A percentile compares a stretch with the other conserved stretches of the same genome.
phyloP scores from a whole-genome alignment of 208 protist species.

The Crithidia acanthocephali region DNA sequence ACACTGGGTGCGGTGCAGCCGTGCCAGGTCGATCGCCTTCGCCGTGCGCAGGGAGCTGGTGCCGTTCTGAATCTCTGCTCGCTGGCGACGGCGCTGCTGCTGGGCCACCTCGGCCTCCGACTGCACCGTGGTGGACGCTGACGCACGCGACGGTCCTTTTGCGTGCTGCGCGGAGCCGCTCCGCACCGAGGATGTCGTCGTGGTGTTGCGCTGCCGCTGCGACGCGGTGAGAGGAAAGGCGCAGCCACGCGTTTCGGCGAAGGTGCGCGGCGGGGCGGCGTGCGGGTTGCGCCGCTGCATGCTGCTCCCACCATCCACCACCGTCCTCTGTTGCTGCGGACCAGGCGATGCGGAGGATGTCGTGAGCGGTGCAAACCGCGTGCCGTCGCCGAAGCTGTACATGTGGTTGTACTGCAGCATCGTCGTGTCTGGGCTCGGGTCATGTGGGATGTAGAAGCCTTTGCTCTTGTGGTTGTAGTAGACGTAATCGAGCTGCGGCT shows the following conservation, averaged over 20 bases:
- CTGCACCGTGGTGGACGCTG: background rate
- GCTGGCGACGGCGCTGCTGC: slow-evolving; percentile 21
- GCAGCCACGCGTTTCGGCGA: slow-evolving; percentile 29
- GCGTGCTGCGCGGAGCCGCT: background rate
- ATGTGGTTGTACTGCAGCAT: slow-evolving; percentile 87
- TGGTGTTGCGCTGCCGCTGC: slow-evolving; percentile 11
- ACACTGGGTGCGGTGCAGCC: slow-evolving; percentile 61
- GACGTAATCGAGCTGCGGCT: slow-evolving; percentile 53
- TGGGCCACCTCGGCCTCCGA: slow-evolving; percentile 2
- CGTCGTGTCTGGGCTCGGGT: slow-evolving; percentile 44
- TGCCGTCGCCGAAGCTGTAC: slow-evolving; percentile 83
- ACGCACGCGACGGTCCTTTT: too few relatives aligned
- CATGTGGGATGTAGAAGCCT: slow-evolving; percentile 78
- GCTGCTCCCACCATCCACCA: background rate
- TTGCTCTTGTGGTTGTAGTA: slow-evolving; percentile 92
- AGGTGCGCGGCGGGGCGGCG: slow-evolving; percentile 23
- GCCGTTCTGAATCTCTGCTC: slow-evolving; percentile 39
- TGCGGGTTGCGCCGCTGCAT: slow-evolving; percentile 16
- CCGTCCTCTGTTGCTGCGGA: background rate
- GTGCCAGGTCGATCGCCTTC: slow-evolving; percentile 40
- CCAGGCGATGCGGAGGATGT: background rate
- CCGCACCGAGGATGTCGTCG: background rate
- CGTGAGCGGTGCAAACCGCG: slow-evolving; percentile 50
- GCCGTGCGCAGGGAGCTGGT: slow-evolving; percentile 57
- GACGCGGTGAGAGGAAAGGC: slow-evolving; percentile 32